Percentiles rank a stretch among this genome's conserved stretches.
These are phyloP conservation scores for Suhomyces coccinellae DNA, from an alignment of 1,139 yeast genomes.

Conservation along the genomic window DNA sequence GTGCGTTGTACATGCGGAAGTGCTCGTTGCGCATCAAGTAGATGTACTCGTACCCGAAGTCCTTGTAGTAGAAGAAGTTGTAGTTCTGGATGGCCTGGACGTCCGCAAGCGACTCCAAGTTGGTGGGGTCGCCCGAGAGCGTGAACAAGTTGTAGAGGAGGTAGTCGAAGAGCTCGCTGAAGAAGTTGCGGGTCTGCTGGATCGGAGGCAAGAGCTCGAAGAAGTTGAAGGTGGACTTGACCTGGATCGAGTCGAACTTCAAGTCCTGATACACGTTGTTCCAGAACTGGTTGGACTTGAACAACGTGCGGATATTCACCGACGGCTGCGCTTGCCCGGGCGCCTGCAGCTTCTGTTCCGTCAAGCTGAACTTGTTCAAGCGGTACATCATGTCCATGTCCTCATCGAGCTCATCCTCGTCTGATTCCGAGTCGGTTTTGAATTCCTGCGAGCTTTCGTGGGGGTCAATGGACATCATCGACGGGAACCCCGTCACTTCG, in stretches of 20 bases:
- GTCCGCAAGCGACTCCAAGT: conserved; percentile 20
- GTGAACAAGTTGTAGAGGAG: conserved; percentile 26
- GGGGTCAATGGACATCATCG: conserved; percentile 2
- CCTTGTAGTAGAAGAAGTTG: conserved; percentile 28
- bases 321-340: background rate
- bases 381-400: conserved; percentile 10
- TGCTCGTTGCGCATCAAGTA: conserved; percentile 26
- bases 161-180: conserved; percentile 33
- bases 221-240: conserved; percentile 20
- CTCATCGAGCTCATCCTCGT: conserved; percentile 12
- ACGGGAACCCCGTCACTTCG: conserved; percentile 3
- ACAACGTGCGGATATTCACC: conserved; percentile 12
- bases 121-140: conserved; percentile 18
- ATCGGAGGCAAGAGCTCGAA: conserved; percentile 35
- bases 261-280: conserved; percentile 36
- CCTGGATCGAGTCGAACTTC: conserved; percentile 26
- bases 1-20: conserved; percentile 17
- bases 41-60: conserved; percentile 28
- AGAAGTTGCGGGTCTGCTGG: conserved; percentile 24
- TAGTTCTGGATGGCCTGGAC: conserved; percentile 20
- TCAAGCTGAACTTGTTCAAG: conserved; percentile 9
- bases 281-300: conserved; percentile 33
- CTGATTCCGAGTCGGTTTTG: conserved; percentile 8
- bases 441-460: background rate
- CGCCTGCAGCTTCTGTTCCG: background rate